Evolutionary conservation across 83 land plant species (phyloP).

Genomic region (Larix sibirica): DNA sequence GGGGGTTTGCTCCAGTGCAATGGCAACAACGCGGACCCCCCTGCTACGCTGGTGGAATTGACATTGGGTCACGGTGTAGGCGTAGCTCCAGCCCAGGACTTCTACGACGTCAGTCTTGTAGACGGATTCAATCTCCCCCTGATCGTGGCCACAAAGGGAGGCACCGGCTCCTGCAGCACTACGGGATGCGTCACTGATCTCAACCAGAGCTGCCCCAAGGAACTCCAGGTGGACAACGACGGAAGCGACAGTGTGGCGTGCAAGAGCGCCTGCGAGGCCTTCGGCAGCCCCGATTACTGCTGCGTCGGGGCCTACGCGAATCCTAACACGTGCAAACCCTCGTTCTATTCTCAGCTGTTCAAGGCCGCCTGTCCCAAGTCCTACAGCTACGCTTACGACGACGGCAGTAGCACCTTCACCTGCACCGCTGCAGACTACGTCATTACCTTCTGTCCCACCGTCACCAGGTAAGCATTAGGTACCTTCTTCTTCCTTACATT

Average conservation of each 20-base stretch:
- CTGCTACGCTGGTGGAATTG: conserved; percentile 67
- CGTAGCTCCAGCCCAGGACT: conserved; percentile 30
- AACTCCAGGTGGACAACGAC: conserved; percentile 21
- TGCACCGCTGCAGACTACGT: conserved; percentile 25
- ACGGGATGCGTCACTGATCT: conserved; percentile 58
- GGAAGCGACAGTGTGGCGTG: conserved; percentile 26
- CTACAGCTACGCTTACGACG: conserved; percentile 48
- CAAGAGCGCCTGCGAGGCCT: conserved; percentile 54
- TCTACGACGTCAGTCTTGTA: conserved; percentile 77
- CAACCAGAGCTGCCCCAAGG: conserved; percentile 22
- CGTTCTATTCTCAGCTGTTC: conserved; percentile 36
- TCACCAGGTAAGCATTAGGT: too few species aligned
- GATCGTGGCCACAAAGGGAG: conserved; percentile 33
- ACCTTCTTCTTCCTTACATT: too few species aligned
- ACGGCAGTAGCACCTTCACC: conserved; percentile 34
- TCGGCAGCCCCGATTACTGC: conserved; percentile 37
- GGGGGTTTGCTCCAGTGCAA: conserved; percentile 56
- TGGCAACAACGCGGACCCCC: conserved; percentile 66
- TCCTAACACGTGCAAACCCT: conserved; percentile 32
- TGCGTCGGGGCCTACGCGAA: conserved; percentile 29
- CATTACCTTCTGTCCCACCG: conserved; percentile 12
- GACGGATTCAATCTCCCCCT: conserved; percentile 79
- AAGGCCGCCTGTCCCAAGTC: conserved; percentile 38
- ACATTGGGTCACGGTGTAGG: conserved; percentile 37
- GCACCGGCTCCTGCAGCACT: conserved; percentile 28